Base-by-base conservation (phyloP, 352 stramenopile species). In the Globisporangium heterothallicum region DNA sequence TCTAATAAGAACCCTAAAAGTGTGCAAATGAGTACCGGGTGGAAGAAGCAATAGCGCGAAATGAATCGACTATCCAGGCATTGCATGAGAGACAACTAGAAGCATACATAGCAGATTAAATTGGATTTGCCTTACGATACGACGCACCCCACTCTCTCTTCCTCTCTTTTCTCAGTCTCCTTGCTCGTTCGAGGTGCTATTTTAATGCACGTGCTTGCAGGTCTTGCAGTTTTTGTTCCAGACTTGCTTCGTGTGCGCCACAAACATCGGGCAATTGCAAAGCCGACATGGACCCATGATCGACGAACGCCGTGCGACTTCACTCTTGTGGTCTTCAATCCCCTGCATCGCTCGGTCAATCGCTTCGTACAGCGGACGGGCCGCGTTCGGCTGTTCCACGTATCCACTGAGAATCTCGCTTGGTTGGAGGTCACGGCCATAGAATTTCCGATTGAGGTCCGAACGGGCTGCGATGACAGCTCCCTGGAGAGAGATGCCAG, bases 381-480 rank as follows among this genome's bases (percentile, higher is more conserved):
- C 70, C n/a, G 74, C 71, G 36, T 63, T 53, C 2, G 78, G 78
- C 42, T 77, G 69, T 24, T 66, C 59, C 10, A 87, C 67, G 25
- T 55, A 70, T 0, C 78, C 77, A 27, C 50, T 75, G 7, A 84
- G 44, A 32, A 85, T 64, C 6, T 83, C 71, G 8, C 53, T 68
- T 1, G 71, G 53, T 47, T 66, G 58, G 10, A 84, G 38, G 42
- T 86, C 70, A 2, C 64, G 68, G 16, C 85, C 86, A 50, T 97
- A 97, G 65, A 97, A 97, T 46, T 91, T 93, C 63, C 94, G 84
- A 60, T 97, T 97, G 21, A 97, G 67, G 32, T 93, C 68, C 14
- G 77, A 65, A 12, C 91, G 70, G 14, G 81, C 75, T 16, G 78
- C 67, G 44, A 97, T 72, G 16, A 96, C 70, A 13, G 85, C 79